phyloP scores from a whole-genome alignment of 2,329 filamentous ascomycete species.

The Trichoderma gracile region DNA sequence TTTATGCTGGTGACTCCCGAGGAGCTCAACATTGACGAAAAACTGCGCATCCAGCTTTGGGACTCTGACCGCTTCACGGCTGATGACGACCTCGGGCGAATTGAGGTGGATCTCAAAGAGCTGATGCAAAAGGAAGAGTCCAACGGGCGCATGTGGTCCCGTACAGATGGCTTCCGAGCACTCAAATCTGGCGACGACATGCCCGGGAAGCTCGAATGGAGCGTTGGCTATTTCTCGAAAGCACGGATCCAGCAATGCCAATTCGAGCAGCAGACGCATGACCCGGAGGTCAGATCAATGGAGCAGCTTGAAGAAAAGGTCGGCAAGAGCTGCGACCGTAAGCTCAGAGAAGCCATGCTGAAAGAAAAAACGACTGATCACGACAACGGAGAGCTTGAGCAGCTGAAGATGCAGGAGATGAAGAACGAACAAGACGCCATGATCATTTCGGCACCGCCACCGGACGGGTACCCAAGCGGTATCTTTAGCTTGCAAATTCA shows the following conservation, averaged over 20 bases:
- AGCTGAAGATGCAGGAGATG: constrained; percentile 68
- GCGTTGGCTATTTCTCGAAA: constrained; percentile 71
- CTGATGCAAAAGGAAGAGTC: constrained; percentile 62
- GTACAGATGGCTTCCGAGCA: constrained; percentile 65
- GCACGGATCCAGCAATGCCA: constrained; percentile 62
- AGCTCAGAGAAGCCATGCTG: constrained; percentile 62
- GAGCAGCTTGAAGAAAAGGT: constrained; percentile 62
- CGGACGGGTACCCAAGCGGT: constrained; percentile 61
- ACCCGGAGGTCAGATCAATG: constrained; percentile 57
- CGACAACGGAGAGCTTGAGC: constrained; percentile 62
- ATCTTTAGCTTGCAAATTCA: constrained; percentile 71
- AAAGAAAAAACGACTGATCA: constrained; percentile 49
- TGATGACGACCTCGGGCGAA: constrained; percentile 72
- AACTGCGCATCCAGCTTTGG: constrained; percentile 70
- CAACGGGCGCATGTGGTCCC: constrained; percentile 61
- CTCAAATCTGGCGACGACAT: constrained; percentile 66
- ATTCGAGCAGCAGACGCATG: constrained; percentile 60
- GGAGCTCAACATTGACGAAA: constrained; percentile 71
- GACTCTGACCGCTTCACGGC: constrained; percentile 72
- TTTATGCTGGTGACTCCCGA: constrained; percentile 69
- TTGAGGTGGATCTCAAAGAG: constrained; percentile 66
- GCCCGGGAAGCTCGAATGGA: constrained; percentile 69
- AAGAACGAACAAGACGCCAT: constrained; percentile 62
- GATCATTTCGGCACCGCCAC: constrained; percentile 67
- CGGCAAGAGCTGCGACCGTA: constrained; percentile 54